A percentile compares a stretch with the other conserved stretches of the same genome.
Conservation (phyloP, 1,284 basidiomycete species). For the Marasmius fiardii region DNA sequence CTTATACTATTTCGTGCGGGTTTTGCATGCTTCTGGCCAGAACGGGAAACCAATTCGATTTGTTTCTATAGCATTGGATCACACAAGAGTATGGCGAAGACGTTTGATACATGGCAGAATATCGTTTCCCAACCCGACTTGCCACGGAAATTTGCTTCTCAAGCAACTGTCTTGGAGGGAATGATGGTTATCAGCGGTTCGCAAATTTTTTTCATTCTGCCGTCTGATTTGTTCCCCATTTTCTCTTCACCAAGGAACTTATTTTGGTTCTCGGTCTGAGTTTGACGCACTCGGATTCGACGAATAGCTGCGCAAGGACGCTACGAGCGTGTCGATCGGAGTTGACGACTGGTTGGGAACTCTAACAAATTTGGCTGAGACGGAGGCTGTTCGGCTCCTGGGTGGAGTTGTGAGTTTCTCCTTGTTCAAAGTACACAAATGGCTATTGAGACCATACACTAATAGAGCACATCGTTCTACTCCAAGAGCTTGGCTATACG, state of each 20-base stretch:
- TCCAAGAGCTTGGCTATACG: background rate
- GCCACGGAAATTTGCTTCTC: conserved; percentile 18
- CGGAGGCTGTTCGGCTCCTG: conserved; percentile 15
- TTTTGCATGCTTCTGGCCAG: background rate
- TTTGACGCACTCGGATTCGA: conserved; percentile 17
- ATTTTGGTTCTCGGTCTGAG: conserved; percentile 17
- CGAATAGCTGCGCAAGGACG: conserved; percentile 9
- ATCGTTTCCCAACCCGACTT: conserved; percentile 17
- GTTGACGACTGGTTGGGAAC: conserved; percentile 16
- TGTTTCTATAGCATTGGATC: conserved; percentile 10
- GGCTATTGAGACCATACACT: too few species aligned
- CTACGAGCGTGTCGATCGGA: conserved; percentile 3
- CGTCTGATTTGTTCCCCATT: too few species aligned
- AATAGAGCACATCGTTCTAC: too few species aligned
- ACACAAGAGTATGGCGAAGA: conserved; percentile 12
- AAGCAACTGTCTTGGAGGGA: conserved; percentile 16
- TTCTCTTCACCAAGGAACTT: conserved; percentile 14
- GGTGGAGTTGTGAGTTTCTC: conserved; percentile 18
- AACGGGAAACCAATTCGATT: too few species aligned
- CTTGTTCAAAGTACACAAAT: too few species aligned
- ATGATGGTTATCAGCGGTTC: conserved; percentile 15
- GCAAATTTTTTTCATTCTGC: too few species aligned
- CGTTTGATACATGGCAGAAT: conserved; percentile 16
- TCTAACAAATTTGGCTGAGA: conserved; percentile 19
- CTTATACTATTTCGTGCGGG: background rate